These are phyloP conservation scores for Zalaria sp. DNA, from an alignment of 2,329 filamentous ascomycete genomes.

Conservation along the genomic window DNA sequence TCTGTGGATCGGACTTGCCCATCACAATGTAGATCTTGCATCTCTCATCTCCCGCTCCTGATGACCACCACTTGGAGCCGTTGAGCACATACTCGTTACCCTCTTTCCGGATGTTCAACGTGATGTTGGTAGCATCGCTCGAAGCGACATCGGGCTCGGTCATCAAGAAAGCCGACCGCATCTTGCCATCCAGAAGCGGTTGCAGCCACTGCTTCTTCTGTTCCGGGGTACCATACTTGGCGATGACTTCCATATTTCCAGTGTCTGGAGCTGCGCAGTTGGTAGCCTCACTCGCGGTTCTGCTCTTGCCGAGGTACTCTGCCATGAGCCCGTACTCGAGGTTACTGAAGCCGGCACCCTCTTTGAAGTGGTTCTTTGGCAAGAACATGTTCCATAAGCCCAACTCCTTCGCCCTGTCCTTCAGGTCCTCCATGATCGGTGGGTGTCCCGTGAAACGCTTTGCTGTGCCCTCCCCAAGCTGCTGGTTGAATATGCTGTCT, in stretches of 20 bases:
- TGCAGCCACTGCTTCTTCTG: conserved; percentile 37
- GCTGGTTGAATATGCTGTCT: conserved; percentile 66
- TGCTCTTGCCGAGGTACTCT: conserved; percentile 81
- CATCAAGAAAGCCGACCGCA: conserved; percentile 37
- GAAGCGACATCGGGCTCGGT: conserved; percentile 37
- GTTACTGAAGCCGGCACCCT: conserved; percentile 88
- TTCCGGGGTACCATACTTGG: conserved; percentile 35
- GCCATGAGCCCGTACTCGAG: conserved; percentile 97
- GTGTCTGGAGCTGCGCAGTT: conserved; percentile 45
- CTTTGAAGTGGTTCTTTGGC: conserved; percentile 85
- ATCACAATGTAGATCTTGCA: conserved; percentile 94
- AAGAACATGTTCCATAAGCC: conserved; percentile 99
- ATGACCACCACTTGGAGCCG: conserved; percentile 98
- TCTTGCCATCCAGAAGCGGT: conserved; percentile 34
- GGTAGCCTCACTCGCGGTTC: conserved; percentile 71
- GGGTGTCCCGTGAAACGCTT: conserved; percentile 72
- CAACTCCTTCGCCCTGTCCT: conserved; percentile 64
- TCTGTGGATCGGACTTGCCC: conserved; percentile 72
- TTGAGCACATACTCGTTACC: conserved; percentile 86
- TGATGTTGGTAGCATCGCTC: conserved; percentile 36
- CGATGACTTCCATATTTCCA: conserved; percentile 39
- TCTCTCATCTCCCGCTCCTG: conserved; percentile 80
- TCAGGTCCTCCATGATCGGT: conserved; percentile 73
- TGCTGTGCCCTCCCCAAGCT: conserved; percentile 57
- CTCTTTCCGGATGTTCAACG: conserved; percentile 62